Conservation (phyloP, 2,329 filamentous ascomycete species). For the Aphanocladium album region DNA sequence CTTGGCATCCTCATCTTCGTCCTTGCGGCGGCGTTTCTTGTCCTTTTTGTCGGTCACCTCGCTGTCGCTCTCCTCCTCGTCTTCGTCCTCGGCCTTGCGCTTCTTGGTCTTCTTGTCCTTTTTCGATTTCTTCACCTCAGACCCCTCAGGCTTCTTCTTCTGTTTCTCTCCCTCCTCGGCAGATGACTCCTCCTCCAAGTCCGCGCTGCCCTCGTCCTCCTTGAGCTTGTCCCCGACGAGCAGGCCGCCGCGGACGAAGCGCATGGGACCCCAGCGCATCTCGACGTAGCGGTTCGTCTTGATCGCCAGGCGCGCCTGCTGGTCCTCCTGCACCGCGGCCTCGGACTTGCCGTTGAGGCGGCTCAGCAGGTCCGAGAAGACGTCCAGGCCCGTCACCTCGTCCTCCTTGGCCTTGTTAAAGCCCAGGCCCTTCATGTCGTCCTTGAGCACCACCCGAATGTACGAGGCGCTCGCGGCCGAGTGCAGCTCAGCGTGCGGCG, state of each 20-base stretch:
- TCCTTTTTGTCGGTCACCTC: slow-evolving; percentile 23
- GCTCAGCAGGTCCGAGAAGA: slow-evolving; percentile 80
- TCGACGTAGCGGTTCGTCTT: slow-evolving; percentile 71
- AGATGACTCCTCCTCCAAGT: not conserved
- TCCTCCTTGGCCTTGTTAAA: slow-evolving; percentile 71
- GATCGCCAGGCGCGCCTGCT: slow-evolving; percentile 61
- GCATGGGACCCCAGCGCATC: slow-evolving; percentile 71
- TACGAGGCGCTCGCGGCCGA: slow-evolving; percentile 78
- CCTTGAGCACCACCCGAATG: slow-evolving; percentile 79
- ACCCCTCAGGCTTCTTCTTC: slow-evolving; percentile 27
- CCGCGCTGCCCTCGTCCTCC: slow-evolving; percentile 23
- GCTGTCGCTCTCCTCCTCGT: slow-evolving; percentile 20
- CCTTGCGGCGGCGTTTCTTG: slow-evolving; percentile 29
- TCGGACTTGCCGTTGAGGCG: slow-evolving; percentile 85
- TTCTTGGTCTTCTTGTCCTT: slow-evolving; percentile 32
- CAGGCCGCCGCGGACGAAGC: slow-evolving; percentile 83
- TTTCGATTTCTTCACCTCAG: slow-evolving; percentile 22
- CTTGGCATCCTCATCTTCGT: slow-evolving; percentile 20
- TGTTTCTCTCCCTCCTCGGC: slow-evolving; percentile 32
- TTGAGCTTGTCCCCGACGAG: slow-evolving; percentile 54
- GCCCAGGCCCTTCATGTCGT: slow-evolving; percentile 86
- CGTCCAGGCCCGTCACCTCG: slow-evolving; percentile 78
- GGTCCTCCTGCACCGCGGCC: slow-evolving; percentile 64
- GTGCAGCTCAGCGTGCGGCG: slow-evolving; percentile 69
- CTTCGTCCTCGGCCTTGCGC: slow-evolving; percentile 24